Evolutionary conservation across 2,329 filamentous ascomycete species (phyloP), one percentile per base, ranked within the genome.

Genomic region (Ophiostoma montium): DNA sequence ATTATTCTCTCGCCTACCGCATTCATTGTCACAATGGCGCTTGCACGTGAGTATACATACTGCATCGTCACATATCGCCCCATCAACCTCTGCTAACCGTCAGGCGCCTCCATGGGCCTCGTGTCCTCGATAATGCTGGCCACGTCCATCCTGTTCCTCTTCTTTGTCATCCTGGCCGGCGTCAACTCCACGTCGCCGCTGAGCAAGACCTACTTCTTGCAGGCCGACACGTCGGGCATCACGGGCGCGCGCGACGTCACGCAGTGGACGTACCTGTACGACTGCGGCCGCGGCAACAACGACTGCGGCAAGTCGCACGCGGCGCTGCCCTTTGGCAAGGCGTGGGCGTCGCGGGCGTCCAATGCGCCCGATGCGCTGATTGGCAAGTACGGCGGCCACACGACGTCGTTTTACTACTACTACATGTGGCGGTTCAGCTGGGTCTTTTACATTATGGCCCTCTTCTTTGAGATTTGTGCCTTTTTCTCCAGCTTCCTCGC

Each of bases 401-500:
- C 76, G 3, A 82, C 78, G 6, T 74, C 71, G 54, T 62, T 54
- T 19, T 66, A 68, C 55, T 94, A 81, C 71, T 96, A 75, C 69
- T 86, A 88, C 67, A 74, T 92, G 61, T 94, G 87, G 69, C 79
- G 90, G 36, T 95, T 95, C 70, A 84, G 86, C 64, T 96, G 90
- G 76, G 86, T 89, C 35, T 92, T 95, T 66, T 85, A 85, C 69
- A 70, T 96, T 50, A 82, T 96, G 56, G 78, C 80, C 16, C 75
- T 95, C 35, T 80, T 95, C 71, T 92, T 94, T 63, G 76, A 77
- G 54, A 72, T 76, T 44, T 50, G 78, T 23, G 77, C 82, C 53
- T 78, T 89, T 61, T 75, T 87, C 64, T 67, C 73, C 11, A 76
- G 80, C 55, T 71, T 87, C 53, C 65, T 88, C 15, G 82, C 84